These are phyloP conservation scores for Pisolithus thermaeus DNA, from an alignment of 1,284 basidiomycete genomes.

Conservation along the genomic window DNA sequence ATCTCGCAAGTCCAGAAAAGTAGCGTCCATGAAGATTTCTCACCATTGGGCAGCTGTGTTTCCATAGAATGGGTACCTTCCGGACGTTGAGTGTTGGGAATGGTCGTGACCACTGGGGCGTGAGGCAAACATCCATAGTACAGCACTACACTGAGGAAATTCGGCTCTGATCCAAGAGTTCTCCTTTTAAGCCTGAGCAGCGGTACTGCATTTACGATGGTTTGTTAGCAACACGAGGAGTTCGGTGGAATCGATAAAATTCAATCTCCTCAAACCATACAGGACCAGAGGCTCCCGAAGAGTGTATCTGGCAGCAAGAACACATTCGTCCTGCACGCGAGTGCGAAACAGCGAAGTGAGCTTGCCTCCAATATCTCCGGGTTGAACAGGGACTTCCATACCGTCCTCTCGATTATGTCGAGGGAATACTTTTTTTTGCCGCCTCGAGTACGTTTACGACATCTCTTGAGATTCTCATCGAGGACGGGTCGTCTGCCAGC, in stretches of 20 bases:
- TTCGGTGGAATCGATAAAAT: constrained; percentile 13
- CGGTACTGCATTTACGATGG: constrained; percentile 17
- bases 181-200: constrained; percentile 1
- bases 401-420: constrained; percentile 10
- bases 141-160: constrained; percentile 3
- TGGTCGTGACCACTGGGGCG: too few species aligned
- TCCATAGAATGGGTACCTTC: neutral
- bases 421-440: too few species aligned
- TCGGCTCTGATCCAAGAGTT: constrained; percentile 14
- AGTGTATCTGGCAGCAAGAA: constrained; percentile 14
- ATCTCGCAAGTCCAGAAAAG: constrained; percentile 8
- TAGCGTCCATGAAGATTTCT: constrained; percentile 11
- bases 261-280: constrained; percentile 14
- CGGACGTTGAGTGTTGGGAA: too few species aligned
- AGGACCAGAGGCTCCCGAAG: constrained; percentile 14
- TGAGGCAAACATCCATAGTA: constrained; percentile 1
- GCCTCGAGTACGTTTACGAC: too few species aligned
- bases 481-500: too few species aligned
- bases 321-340: constrained; percentile 7
- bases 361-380: constrained; percentile 12
- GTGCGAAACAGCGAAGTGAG: constrained; percentile 14
- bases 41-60: constrained; percentile 12
- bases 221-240: constrained; percentile 16
- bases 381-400: constrained; percentile 9
- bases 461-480: too few species aligned